Evolutionary conservation across 805 yeast genomes (phyloP), one percentile per base, ranked within the genome.

Genomic region (Barnettozyma sucrosica): DNA sequence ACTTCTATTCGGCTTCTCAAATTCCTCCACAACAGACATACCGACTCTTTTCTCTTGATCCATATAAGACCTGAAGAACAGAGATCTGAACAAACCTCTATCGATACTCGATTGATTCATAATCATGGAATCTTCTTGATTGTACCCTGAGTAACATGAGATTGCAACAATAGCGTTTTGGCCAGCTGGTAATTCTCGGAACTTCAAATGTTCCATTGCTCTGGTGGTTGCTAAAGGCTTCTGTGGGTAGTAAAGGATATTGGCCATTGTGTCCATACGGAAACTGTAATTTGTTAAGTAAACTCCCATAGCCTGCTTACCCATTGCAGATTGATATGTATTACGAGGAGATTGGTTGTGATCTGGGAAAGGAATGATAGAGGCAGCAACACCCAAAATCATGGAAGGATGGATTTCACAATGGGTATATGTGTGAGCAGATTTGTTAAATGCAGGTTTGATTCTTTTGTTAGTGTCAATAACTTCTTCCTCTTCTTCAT

Each of bases 221-320:
- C 97, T 84, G 19, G 99, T 93, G 26, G 97, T 93, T 44, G 98
- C 99, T 65, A 93, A 74, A 14, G 99, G 99, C 67, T 93, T 93
- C 66, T 93, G 99, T 36, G 99, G 99, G 64, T 93, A 93, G 65
- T 93, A 93, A 57, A 93, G 75, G 59, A 93, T 92, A 64, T 93
- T 93, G 9, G 99, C 97, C 99, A 93, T 93, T 1, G 99, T 93
- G 69, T 93, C 99, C 99, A 93, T 93, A 71, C 99, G 87, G 45
- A 92, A 96, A 50, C 84, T 79, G 67, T 92, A 93, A 64, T 93
- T 93, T 5, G 99, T 93, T 61, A 92, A 76, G 68, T 87, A 92
- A 9, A 93, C 98, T 65, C 99, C 99, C 99, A 93, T 93, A 49
- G 99, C 99, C 72, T 93, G 99, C 70, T 93, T 93, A 81, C 99